Conservation (phyloP, 2,329 filamentous ascomycete species). For the Fusarium sp. region DNA sequence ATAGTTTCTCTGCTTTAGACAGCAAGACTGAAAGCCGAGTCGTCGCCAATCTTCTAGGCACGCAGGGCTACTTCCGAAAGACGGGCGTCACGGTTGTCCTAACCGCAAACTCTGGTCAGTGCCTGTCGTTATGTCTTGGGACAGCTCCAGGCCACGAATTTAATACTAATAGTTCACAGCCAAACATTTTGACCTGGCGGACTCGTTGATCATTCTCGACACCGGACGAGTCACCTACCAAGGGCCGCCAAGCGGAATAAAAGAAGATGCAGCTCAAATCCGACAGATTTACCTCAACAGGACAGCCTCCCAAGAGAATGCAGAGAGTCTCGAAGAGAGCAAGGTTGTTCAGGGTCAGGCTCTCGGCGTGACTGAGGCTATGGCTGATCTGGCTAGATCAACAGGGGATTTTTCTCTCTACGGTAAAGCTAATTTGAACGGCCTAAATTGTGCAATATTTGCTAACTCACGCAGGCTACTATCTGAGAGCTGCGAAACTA, state of each 20-base stretch:
- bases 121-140: neutral
- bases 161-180: neutral
- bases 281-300: no score
- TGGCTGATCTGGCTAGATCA: neutral
- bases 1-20: neutral
- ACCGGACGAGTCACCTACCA: neutral
- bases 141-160: neutral
- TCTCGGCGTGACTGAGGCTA: neutral
- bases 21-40: neutral
- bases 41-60: neutral
- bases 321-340: neutral
- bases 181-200: neutral
- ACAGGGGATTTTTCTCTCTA: neutral
- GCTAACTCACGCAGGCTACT: neutral
- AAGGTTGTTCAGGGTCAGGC: neutral
- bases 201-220: neutral
- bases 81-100: neutral
- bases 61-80: neutral
- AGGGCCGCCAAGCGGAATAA: neutral
- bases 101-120: neutral
- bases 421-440: neutral
- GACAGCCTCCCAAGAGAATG: accelerated
- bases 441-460: no score
- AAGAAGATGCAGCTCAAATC: neutral
- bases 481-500: neutral